Percentiles rank a stretch among this genome's conserved stretches.
These are phyloP conservation scores for Seiridium unicorne DNA, from an alignment of 2,329 filamentous ascomycete species.

Conservation along the genomic window DNA sequence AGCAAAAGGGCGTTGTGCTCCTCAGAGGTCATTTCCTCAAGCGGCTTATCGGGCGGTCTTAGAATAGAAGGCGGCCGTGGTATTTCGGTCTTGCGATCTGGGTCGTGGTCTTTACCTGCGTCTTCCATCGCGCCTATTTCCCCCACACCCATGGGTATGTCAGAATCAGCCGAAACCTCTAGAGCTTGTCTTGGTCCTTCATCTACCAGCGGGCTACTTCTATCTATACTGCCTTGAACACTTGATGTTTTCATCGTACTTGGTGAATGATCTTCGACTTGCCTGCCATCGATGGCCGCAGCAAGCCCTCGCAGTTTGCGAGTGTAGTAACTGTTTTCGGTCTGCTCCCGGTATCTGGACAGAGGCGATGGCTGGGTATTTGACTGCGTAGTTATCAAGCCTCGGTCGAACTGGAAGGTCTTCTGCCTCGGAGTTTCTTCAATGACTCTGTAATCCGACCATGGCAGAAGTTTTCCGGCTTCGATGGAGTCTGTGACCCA, in stretches of 20 bases:
- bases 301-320: slow-evolving; percentile 56
- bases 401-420: slow-evolving; percentile 61
- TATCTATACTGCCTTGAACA: not conserved
- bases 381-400: slow-evolving; percentile 64
- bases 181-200: not conserved
- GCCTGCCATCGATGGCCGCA: slow-evolving; percentile 16
- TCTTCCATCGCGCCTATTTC: not conserved
- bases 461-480: slow-evolving; percentile 78
- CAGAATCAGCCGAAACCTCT: not conserved
- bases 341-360: slow-evolving; percentile 76
- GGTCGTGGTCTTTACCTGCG: not conserved
- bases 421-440: slow-evolving; percentile 84
- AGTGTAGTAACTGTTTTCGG: slow-evolving; percentile 79
- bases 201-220: not conserved
- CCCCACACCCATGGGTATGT: not conserved
- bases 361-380: slow-evolving; percentile 49
- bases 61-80: not conserved
- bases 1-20: slow-evolving; percentile 87
- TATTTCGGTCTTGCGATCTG: not conserved
- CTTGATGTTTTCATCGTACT: not conserved
- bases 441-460: slow-evolving; percentile 80
- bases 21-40: slow-evolving; percentile 69
- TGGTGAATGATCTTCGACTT: slow-evolving; percentile 4
- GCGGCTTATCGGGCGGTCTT: slow-evolving; percentile 12
- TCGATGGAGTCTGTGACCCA: slow-evolving; percentile 91